These are phyloP conservation scores for Chrysosphaeria jannelii DNA, from an alignment of 2,329 filamentous ascomycete species.

Conservation along the genomic window DNA sequence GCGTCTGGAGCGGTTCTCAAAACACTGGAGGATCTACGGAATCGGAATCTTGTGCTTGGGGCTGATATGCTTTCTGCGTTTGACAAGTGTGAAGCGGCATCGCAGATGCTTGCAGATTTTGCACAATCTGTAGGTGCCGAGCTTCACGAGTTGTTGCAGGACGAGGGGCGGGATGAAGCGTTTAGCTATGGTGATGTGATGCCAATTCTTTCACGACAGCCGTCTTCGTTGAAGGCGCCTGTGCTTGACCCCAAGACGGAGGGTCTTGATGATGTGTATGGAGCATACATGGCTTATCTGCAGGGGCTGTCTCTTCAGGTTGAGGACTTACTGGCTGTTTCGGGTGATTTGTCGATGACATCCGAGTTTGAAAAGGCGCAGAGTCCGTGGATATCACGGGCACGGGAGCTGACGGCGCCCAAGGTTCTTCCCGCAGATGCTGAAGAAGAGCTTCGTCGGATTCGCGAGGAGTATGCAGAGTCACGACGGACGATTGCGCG, in stretches of 20 bases:
- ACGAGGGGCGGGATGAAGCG: conserved; percentile 39
- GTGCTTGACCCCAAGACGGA: conserved; percentile 22
- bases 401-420: conserved; percentile 52
- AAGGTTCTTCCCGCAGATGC: conserved; percentile 56
- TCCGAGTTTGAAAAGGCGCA: conserved; percentile 49
- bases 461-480: conserved; percentile 56
- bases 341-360: conserved; percentile 38
- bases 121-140: conserved; percentile 35
- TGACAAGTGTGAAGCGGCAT: conserved; percentile 33
- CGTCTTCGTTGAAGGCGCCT: no score
- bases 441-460: conserved; percentile 53
- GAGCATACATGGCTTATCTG: conserved; percentile 34
- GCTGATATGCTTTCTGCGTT: conserved; percentile 38
- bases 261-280: conserved; percentile 31
- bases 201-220: no score
- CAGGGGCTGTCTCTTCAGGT: conserved; percentile 32
- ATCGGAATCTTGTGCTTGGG: conserved; percentile 41
- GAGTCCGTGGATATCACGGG: conserved; percentile 59
- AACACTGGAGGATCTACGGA: conserved; percentile 46
- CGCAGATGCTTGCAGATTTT: conserved; percentile 33
- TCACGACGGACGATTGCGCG: conserved; percentile 40
- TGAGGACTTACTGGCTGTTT: conserved; percentile 38
- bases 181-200: conserved; percentile 33
- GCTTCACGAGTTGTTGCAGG: conserved; percentile 33
- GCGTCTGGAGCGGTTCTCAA: conserved; percentile 50